Conservation (phyloP, 1,139 yeast genomes). For the Wickerhamomyces sp. region DNA sequence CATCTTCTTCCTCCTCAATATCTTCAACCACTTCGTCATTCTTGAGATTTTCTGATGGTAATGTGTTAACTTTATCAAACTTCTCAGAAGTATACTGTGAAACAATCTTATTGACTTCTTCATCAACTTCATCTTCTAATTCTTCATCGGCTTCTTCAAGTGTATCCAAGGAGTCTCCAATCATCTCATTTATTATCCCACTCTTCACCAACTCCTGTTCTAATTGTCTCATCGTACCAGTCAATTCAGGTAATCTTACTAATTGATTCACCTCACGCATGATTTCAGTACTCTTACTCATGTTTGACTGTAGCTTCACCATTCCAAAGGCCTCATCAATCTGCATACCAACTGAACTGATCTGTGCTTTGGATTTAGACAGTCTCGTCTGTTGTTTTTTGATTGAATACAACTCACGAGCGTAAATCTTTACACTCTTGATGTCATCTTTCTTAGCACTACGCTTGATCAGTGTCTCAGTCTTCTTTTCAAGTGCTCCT, state of each 20-base stretch:
- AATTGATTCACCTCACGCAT: conserved; percentile 87
- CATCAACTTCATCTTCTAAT: conserved; percentile 64
- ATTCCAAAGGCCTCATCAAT: conserved; percentile 89
- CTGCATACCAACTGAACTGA: conserved; percentile 82
- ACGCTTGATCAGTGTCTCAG: conserved; percentile 67
- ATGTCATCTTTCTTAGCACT: conserved; percentile 77
- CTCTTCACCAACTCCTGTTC: conserved; percentile 86
- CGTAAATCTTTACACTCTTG: conserved; percentile 72
- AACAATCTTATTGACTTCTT: conserved; percentile 58
- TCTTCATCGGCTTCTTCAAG: conserved; percentile 62
- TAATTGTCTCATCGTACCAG: conserved; percentile 79
- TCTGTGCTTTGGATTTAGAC: conserved; percentile 75
- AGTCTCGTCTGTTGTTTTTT: conserved; percentile 72
- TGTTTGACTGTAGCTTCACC: conserved; percentile 75
- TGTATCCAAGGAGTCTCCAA: conserved; percentile 80
- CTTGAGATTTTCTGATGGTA: conserved; percentile 29
- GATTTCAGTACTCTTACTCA: conserved; percentile 71
- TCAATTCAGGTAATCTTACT: conserved; percentile 73
- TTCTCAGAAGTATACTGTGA: conserved; percentile 43
- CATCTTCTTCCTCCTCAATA: conserved; percentile 47
- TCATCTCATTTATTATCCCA: conserved; percentile 94
- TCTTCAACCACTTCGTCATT: conserved; percentile 38
- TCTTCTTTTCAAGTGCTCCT: conserved; percentile 57
- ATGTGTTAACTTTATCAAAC: conserved; percentile 43
- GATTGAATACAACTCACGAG: conserved; percentile 73